Percentiles rank a stretch among this genome's conserved stretches.
Evolutionary conservation across 2,329 filamentous ascomycete species (phyloP).

Genomic region (Didymella lethalis): DNA sequence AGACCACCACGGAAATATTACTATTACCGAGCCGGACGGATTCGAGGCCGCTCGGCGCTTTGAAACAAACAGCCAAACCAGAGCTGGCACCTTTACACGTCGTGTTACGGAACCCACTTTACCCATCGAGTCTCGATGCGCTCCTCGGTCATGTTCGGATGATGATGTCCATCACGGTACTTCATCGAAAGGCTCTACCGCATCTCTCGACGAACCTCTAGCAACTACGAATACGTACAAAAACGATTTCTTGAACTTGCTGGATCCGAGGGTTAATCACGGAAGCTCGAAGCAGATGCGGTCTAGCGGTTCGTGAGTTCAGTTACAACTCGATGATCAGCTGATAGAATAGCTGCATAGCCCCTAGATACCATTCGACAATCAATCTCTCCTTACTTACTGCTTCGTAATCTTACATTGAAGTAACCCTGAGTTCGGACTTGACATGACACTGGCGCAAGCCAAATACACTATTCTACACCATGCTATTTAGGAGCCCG

Average conservation of each 20-base stretch:
- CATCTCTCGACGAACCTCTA: conserved; percentile 7
- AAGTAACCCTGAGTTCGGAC: too few relatives aligned
- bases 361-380: too few relatives aligned
- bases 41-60: neutral
- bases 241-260: conserved; percentile 24
- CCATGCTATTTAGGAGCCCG: too few relatives aligned
- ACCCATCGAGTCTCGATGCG: neutral
- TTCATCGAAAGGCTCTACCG: neutral
- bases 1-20: conserved; percentile 2
- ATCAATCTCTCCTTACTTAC: too few relatives aligned
- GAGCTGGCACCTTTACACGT: neutral
- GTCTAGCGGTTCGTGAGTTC: conserved; percentile 6
- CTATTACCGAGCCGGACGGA: neutral
- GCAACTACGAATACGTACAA: conserved; percentile 21
- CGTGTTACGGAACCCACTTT: conserved; percentile 14
- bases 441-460: too few relatives aligned
- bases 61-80: neutral
- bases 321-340: too few relatives aligned
- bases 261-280: conserved; percentile 30
- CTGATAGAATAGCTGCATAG: too few relatives aligned
- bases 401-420: too few relatives aligned
- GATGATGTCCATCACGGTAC: neutral
- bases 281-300: conserved; percentile 13
- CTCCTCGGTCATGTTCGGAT: conserved; percentile 6
- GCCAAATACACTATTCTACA: too few relatives aligned